phyloP scores from a whole-genome alignment of 176 grass and related monocot genomes.

The Oryza longistaminata region DNA sequence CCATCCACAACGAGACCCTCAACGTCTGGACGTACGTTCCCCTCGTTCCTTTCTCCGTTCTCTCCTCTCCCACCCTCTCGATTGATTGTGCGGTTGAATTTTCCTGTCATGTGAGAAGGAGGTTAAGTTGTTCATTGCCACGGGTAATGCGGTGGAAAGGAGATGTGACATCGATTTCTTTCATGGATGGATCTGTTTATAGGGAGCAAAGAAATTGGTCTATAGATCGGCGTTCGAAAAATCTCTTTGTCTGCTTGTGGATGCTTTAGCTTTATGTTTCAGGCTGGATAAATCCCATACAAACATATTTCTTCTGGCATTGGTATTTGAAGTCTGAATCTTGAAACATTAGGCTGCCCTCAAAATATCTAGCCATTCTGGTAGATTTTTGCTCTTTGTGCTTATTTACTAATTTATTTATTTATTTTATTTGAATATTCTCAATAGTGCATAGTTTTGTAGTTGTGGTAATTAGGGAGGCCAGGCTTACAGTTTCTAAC shows the following conservation, averaged over 20 bases:
- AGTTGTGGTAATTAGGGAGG: background rate
- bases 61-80: too few relatives aligned
- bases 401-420: background rate
- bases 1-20: conserved; percentile 96
- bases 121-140: background rate
- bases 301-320: background rate
- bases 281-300: background rate
- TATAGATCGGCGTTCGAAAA: background rate
- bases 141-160: background rate
- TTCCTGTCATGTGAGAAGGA: background rate
- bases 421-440: too few relatives aligned
- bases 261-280: background rate
- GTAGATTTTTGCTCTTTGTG: background rate
- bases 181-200: background rate
- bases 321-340: background rate
- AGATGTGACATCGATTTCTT: background rate
- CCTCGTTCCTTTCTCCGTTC: too few relatives aligned
- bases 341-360: background rate
- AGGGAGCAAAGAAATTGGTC: background rate
- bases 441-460: background rate
- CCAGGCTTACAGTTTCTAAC: background rate
- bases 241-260: background rate
- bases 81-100: conserved; percentile 3
- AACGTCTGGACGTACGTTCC: conserved; percentile 87
- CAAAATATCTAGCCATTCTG: background rate